Evolutionary conservation across 257 asterid species (phyloP), one percentile per base, ranked within the genome.

Genomic region (Mitragyna speciosa): DNA sequence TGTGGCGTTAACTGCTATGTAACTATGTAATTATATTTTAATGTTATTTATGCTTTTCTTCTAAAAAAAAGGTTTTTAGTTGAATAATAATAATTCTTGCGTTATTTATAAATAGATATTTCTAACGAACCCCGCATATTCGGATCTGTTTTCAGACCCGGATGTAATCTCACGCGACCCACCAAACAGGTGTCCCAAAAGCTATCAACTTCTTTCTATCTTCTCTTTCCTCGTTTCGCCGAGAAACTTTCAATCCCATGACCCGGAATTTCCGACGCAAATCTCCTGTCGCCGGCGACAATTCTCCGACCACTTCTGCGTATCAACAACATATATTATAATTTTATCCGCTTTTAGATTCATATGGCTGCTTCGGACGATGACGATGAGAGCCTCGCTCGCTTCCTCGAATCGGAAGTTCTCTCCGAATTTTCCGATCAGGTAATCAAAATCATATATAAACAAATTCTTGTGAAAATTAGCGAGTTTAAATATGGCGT

Each of bases 351-450:
- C 28, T 28, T 64, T 15, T 72, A 48, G 30, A 16, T 73, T 54
- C 26, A 30, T 51, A 96, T 92, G 96, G 94, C 90, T 58, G 28
- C 64, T 76, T 89, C 93, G n/a, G 97, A 94, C 73, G 98, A 96
- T 76, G 99, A 96, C 70, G 97, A 86, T 68, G 97, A 89, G 80
- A 82, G 77, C 75, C 97, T 96, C 72, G 98, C 89, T 61, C 89
- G 88, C 73, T 96, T 90, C 83, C 96, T 96, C 58, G 98, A 96
- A 88, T 86, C 92, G 12, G 99, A 96, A 78, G 86, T 94, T 75
- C 92, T 92, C 68, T 84, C 91, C 2, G 91, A 82, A 72, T 48
- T 88, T 80, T 91, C 96, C 83, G 96, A 96, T 72, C 89, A 79
- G 98, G 98, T 90, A 75, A 33, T 45, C 30, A 36, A 22, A 59